These are phyloP conservation scores for Gastrolobium bilobum DNA, from an alignment of 306 rosid species.

Conservation along the genomic window DNA sequence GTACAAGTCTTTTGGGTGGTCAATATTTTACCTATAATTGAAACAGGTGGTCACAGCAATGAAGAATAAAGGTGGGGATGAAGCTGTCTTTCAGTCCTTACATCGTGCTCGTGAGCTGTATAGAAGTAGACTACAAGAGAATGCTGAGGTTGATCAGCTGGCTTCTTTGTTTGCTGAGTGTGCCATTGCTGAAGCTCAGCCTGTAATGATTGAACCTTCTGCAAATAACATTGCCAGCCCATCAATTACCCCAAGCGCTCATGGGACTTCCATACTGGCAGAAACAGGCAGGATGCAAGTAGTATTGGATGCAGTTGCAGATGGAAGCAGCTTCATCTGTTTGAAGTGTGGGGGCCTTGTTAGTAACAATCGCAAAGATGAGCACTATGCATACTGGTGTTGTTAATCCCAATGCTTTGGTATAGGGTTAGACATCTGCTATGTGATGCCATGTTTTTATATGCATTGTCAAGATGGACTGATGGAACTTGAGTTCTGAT, in stretches of 20 bases:
- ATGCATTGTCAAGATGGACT: constrained; percentile 42
- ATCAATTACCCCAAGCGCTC: constrained; percentile 56
- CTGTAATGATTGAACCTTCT: constrained; percentile 55
- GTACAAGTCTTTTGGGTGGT: constrained; percentile 6
- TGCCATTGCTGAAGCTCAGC: constrained; percentile 92
- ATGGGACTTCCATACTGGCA: constrained; percentile 77
- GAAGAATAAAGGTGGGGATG: constrained; percentile 88
- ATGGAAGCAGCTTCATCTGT: constrained; percentile 96
- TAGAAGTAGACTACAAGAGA: constrained; percentile 75
- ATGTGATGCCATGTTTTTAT: constrained; percentile 46
- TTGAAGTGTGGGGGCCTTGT: constrained; percentile 98
- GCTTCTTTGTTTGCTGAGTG: constrained; percentile 98
- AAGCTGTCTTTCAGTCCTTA: constrained; percentile 81
- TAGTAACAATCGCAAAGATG: constrained; percentile 85
- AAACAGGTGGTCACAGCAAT: constrained; percentile 79
- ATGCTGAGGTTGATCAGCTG: constrained; percentile 77
- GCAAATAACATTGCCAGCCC: constrained; percentile 33
- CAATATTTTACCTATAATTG: constrained; percentile 38
- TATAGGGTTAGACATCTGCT: constrained; percentile 23
- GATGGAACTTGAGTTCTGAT: constrained; percentile 21
- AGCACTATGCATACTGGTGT: constrained; percentile 94
- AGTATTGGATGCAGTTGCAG: constrained; percentile 92
- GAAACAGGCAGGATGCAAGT: constrained; percentile 91
- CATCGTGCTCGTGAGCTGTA: constrained; percentile 88
- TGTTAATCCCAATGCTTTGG: constrained; percentile 54